Evolutionary conservation across 306 rosid genomes (phyloP), one percentile per base, ranked within the genome.

Genomic region (Hippophae tibetana): DNA sequence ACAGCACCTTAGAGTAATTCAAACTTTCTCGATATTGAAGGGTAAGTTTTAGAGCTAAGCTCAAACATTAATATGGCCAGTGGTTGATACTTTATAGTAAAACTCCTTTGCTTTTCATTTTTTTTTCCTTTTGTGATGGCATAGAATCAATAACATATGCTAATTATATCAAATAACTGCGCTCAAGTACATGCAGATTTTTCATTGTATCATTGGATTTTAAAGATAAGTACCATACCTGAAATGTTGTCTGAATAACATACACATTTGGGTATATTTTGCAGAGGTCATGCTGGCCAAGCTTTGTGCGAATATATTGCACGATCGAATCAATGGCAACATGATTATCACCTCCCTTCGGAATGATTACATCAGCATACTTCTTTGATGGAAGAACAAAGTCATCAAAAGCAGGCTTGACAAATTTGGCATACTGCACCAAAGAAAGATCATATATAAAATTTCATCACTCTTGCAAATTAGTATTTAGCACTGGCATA

Each of bases 341-440:
- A 69, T 85, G 99, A 75, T 92, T 92, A 76, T 88, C 99, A 54
- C 96, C 99, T 54, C 99, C 99, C 10, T 93, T 84, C 45, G 96
- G 95, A 71, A 92, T 88, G 76, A 92, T 92, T 67, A 92, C 96
- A 73, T 92, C 99, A 54, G 99, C 99, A 64, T 85, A 92, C 87
- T 92, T 92, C 84, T 92, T 92, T 49, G 99, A 88, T 47, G 99
- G 99, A 40, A 79, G 87, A 75, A 92, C 82, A 75, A 92, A 92
- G 74, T 92, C 99, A 75, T 92, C 99, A 77, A 92, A 92, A 68
- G 99, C 99, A 76, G 99, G 99, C 77, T 87, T 92, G 66, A 92
- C 99, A 78, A 92, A 85, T 79, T 92, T 92, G n/a, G 99, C 99
- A 80, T 92, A 92, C 99, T 92, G 79, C 79, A 79, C 64, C 58